Conservation (phyloP, 345 rosid genomes). For the Ceriops tagal region DNA sequence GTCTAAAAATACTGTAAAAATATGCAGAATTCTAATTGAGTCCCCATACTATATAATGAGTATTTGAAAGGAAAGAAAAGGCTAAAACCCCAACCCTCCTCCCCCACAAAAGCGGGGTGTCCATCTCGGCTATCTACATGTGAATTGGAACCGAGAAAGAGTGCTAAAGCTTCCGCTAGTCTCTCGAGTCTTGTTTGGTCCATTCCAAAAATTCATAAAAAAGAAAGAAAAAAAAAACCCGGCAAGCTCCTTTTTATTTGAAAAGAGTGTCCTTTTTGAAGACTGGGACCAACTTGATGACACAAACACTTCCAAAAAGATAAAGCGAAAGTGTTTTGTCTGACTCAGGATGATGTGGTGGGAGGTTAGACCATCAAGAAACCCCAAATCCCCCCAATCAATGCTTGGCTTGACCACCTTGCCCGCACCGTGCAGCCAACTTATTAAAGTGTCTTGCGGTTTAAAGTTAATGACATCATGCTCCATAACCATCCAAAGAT, state of each 20-base stretch:
- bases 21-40: no score
- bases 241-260: slow-evolving; percentile 25
- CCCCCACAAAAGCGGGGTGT: no score
- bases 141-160: slow-evolving; percentile 31
- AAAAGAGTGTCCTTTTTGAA: not conserved
- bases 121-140: no score
- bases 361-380: slow-evolving; percentile 25
- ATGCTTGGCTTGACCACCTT: slow-evolving; percentile 17
- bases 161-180: slow-evolving; percentile 16
- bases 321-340: slow-evolving; percentile 44
- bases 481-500: slow-evolving; percentile 5
- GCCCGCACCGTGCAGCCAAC: slow-evolving; percentile 11
- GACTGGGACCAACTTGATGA: slow-evolving; percentile 25
- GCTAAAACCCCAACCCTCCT: no score
- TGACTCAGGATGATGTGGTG: slow-evolving; percentile 52
- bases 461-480: slow-evolving; percentile 6
- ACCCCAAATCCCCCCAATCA: slow-evolving; percentile 27
- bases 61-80: no score
- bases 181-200: slow-evolving; percentile 19
- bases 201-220: slow-evolving; percentile 7
- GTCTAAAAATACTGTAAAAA: no score
- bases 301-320: slow-evolving; percentile 23
- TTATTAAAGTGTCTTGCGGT: not conserved
- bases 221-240: not conserved
- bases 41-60: no score